These are phyloP conservation scores for Dalechampia spathulata DNA, from an alignment of 441 rosid species.

Conservation along the genomic window DNA sequence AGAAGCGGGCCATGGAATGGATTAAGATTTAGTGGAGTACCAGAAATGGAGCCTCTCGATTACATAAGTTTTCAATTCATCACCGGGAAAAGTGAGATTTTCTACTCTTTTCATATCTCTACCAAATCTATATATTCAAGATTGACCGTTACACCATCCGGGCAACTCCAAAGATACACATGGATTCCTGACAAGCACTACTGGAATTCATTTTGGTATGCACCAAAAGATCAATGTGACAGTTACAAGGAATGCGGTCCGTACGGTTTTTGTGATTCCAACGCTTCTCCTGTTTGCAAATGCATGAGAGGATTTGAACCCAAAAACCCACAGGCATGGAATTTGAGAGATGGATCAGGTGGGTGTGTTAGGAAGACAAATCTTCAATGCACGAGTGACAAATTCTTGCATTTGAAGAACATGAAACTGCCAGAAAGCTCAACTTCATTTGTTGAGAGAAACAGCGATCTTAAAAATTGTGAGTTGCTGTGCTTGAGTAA, in stretches of 20 bases:
- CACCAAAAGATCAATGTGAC: conserved; percentile 82
- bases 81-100: conserved; percentile 28
- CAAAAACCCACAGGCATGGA: conserved; percentile 48
- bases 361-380: conserved; percentile 59
- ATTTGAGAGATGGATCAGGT: conserved; percentile 49
- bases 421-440: conserved; percentile 65
- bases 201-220: conserved; percentile 69
- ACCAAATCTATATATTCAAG: conserved; percentile 32
- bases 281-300: conserved; percentile 65
- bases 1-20: conserved; percentile 87
- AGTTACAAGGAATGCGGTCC: conserved; percentile 45
- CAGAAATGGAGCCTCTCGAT: conserved; percentile 57
- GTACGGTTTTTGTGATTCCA: conserved; percentile 51
- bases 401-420: conserved; percentile 41
- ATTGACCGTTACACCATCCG: conserved; percentile 36
- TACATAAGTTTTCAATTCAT: conserved; percentile 40
- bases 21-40: conserved; percentile 64
- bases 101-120: conserved; percentile 36
- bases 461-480: conserved; percentile 44
- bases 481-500: conserved; percentile 35
- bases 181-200: conserved; percentile 42
- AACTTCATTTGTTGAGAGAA: conserved; percentile 32
- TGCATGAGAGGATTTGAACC: conserved; percentile 60
- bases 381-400: conserved; percentile 38
- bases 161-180: conserved; percentile 41